phyloP scores from a whole-genome alignment of 495 filamentous ascomycete genomes.

The Pyronema domesticum region DNA sequence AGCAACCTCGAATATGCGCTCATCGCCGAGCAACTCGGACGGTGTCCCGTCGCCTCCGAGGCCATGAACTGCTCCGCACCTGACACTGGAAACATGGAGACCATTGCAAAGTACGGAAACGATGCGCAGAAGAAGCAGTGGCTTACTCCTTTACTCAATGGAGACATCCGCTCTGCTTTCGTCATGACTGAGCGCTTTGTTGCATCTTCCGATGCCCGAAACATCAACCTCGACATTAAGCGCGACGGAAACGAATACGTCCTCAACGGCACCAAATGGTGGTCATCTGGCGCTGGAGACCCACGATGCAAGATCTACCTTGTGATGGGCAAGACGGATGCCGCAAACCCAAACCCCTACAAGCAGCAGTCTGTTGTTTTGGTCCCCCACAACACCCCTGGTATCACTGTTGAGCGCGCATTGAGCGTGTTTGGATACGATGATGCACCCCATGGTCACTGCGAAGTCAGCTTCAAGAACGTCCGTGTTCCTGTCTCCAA shows the following conservation, averaged over 20 bases:
- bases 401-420: slow-evolving; percentile 71
- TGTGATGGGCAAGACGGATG: slow-evolving; percentile 74
- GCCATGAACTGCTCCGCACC: slow-evolving; percentile 83
- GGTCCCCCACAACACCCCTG: slow-evolving; percentile 55
- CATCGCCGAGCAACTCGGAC: slow-evolving; percentile 81
- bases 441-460: slow-evolving; percentile 85
- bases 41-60: slow-evolving; percentile 60
- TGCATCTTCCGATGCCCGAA: slow-evolving; percentile 73
- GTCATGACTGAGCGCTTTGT: slow-evolving; percentile 84
- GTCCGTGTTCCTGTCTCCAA: slow-evolving; percentile 62
- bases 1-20: slow-evolving; percentile 82
- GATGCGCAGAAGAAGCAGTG: slow-evolving; percentile 77
- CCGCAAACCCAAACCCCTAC: slow-evolving; percentile 54
- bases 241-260: slow-evolving; percentile 68
- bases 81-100: slow-evolving; percentile 93
- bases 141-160: slow-evolving; percentile 68
- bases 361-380: slow-evolving; percentile 78
- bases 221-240: slow-evolving; percentile 67
- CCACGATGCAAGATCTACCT: slow-evolving; percentile 78
- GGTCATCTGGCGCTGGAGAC: slow-evolving; percentile 82
- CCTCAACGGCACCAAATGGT: slow-evolving; percentile 90
- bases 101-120: slow-evolving; percentile 81
- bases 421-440: slow-evolving; percentile 84
- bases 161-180: slow-evolving; percentile 74
- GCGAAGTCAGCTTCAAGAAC: slow-evolving; percentile 69